phyloP scores from a whole-genome alignment of 306 rosid genomes.

The Delonix regia region DNA sequence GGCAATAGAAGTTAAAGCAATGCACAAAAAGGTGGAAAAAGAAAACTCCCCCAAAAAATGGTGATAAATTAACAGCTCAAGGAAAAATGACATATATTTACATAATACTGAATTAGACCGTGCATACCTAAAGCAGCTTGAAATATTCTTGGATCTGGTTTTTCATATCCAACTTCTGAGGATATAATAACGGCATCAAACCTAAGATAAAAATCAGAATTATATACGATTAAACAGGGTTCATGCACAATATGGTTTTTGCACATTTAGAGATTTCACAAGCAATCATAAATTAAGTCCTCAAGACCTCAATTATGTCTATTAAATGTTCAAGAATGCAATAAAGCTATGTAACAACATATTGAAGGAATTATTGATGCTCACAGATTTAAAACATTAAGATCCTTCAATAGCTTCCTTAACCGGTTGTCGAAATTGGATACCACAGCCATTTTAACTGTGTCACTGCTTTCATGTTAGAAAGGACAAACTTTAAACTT shows the following conservation, averaged over 20 bases:
- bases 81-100: neutral
- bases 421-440: conserved; percentile 92
- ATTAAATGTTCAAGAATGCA: neutral
- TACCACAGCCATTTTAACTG: conserved; percentile 96
- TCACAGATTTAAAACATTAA: conserved; percentile 81
- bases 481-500: conserved; percentile 36
- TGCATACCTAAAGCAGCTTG: conserved; percentile 82
- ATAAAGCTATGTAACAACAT: neutral
- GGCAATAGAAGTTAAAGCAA: conserved; percentile 16
- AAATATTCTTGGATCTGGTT: conserved; percentile 87
- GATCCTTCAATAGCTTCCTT: conserved; percentile 89
- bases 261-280: neutral
- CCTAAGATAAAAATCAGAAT: conserved; percentile 47
- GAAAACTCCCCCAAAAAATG: neutral
- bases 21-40: neutral
- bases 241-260: conserved; percentile 3
- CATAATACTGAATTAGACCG: neutral
- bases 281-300: conserved; percentile 2
- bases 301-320: neutral
- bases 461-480: conserved; percentile 43
- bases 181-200: conserved; percentile 88
- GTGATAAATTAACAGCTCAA: conserved; percentile 1
- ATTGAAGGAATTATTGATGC: conserved; percentile 35
- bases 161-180: conserved; percentile 91
- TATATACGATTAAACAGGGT: conserved; percentile 7